Evolutionary conservation across 306 rosid species (phyloP).

Genomic region (Cicer judaicum): DNA sequence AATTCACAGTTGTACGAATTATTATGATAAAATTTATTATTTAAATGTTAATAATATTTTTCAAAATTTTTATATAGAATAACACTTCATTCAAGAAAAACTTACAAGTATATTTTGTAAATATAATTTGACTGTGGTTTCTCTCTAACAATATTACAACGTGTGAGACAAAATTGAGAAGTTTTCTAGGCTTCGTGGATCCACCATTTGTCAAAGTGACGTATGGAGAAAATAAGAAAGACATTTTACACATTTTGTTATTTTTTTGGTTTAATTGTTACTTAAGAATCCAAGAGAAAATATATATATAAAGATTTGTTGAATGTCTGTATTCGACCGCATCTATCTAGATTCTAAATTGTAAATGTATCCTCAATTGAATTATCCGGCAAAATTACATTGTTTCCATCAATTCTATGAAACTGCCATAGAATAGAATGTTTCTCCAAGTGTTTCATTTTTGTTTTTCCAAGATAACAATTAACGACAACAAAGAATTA

Average conservation of each 20-base stretch:
- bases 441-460: conserved; percentile 22
- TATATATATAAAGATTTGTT: neutral
- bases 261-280: neutral
- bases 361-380: conserved; percentile 20
- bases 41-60: too few species aligned
- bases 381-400: conserved; percentile 40
- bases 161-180: neutral
- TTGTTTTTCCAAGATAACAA: conserved; percentile 21
- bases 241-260: neutral
- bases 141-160: neutral
- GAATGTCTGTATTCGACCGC: conserved; percentile 44
- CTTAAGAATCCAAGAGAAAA: neutral
- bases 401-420: conserved; percentile 49
- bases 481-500: conserved; percentile 15
- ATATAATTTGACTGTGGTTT: too few species aligned
- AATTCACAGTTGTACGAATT: too few species aligned
- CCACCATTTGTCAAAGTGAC: neutral
- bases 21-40: too few species aligned
- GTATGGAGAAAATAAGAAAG: neutral
- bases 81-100: too few species aligned
- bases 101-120: too few species aligned
- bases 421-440: conserved; percentile 14
- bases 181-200: neutral
- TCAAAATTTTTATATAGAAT: too few species aligned
- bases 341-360: neutral